Percentiles rank a stretch among this genome's conserved stretches.
phyloP scores from a whole-genome alignment of 768 basidiomycete species.

The Plicaturopsis crispa region DNA sequence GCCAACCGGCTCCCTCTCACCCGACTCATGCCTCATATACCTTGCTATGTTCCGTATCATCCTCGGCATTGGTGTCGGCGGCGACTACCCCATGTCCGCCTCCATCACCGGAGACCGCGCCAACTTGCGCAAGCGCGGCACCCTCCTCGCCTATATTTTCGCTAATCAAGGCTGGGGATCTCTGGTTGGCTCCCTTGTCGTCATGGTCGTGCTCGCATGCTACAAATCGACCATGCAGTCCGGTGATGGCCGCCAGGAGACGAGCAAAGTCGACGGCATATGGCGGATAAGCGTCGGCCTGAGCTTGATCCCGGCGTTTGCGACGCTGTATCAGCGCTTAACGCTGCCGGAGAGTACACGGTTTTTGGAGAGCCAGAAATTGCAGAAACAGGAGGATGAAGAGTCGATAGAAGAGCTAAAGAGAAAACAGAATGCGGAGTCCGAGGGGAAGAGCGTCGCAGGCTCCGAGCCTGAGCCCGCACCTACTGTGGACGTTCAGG shows the following conservation, averaged over 20 bases:
- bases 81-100: conserved; percentile 76
- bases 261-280: conserved; percentile 63
- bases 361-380: conserved; percentile 32
- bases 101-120: conserved; percentile 62
- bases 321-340: conserved; percentile 67
- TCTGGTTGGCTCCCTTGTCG: conserved; percentile 52
- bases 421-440: conserved; percentile 23
- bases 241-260: conserved; percentile 47
- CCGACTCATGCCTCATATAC: conserved; percentile 50
- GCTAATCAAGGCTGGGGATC: conserved; percentile 76
- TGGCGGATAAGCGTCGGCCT: conserved; percentile 75
- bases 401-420: conserved; percentile 24
- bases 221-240: conserved; percentile 64
- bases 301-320: conserved; percentile 69
- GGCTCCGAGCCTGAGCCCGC: conserved; percentile 3
- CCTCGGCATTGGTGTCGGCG: conserved; percentile 73
- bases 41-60: conserved; percentile 62
- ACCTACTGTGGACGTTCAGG: conserved; percentile 9
- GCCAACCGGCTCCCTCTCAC: conserved; percentile 52
- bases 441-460: conserved; percentile 4
- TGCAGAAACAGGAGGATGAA: conserved; percentile 22
- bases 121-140: conserved; percentile 57
- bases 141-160: conserved; percentile 71
- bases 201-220: conserved; percentile 54
- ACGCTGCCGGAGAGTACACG: conserved; percentile 65